Evolutionary conservation across 805 yeast species (phyloP).

Genomic region (Huiozyma naganishii): DNA sequence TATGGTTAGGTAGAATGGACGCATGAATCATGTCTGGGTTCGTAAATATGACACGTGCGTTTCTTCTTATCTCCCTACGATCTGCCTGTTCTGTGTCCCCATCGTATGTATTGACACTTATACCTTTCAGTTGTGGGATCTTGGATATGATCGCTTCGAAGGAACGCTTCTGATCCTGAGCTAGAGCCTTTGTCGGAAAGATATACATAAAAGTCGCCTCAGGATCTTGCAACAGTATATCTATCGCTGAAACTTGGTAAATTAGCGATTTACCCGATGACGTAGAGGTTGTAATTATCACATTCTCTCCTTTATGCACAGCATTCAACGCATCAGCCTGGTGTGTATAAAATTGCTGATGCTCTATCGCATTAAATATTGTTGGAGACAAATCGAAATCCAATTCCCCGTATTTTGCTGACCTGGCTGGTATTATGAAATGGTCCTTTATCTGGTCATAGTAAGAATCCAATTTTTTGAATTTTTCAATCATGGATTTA

Average conservation of each 20-base stretch:
- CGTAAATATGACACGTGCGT: conserved; percentile 75
- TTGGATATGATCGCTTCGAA: conserved; percentile 44
- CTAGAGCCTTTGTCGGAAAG: conserved; percentile 94
- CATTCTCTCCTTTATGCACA: conserved; percentile 46
- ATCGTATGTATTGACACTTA: conserved; percentile 72
- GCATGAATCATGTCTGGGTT: conserved; percentile 93
- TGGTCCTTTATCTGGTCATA: conserved; percentile 49
- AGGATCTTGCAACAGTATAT: conserved; percentile 31
- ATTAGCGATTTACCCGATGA: conserved; percentile 93
- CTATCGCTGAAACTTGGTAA: conserved; percentile 76
- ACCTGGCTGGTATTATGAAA: conserved; percentile 37
- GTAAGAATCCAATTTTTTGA: conserved; percentile 43
- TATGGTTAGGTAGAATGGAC: conserved; percentile 69
- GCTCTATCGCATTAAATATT: conserved; percentile 40
- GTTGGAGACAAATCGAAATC: conserved; percentile 40
- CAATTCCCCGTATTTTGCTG: conserved; percentile 36
- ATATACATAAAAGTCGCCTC: conserved; percentile 66
- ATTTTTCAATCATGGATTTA: conserved; percentile 36
- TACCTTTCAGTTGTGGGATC: conserved; percentile 35
- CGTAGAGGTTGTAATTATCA: conserved; percentile 87
- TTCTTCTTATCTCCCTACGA: conserved; percentile 43
- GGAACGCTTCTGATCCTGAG: conserved; percentile 92
- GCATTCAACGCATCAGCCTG: conserved; percentile 70
- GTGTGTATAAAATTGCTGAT: conserved; percentile 56
- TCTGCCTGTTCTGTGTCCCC: conserved; percentile 72